Evolutionary conservation across 441 rosid genomes (phyloP).

Genomic region (Mallotus repandus): DNA sequence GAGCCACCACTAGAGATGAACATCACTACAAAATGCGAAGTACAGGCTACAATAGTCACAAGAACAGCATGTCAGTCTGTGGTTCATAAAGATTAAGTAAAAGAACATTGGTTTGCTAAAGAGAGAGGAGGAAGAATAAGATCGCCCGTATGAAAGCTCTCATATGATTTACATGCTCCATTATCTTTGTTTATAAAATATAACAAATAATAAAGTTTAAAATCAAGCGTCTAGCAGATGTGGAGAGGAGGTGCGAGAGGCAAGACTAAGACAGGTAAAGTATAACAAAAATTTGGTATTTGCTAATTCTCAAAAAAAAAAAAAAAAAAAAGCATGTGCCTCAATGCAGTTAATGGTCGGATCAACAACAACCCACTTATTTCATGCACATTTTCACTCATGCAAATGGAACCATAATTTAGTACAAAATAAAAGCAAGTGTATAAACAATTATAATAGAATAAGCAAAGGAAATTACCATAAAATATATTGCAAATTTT

Average conservation of each 20-base stretch:
- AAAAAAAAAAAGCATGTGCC: background rate
- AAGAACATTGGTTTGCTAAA: background rate
- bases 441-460: background rate
- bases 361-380: background rate
- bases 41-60: conserved; percentile 54
- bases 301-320: background rate
- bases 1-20: conserved; percentile 52
- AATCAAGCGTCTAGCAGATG: background rate
- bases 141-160: conserved; percentile 1
- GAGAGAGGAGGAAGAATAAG: background rate
- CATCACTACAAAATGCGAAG: conserved; percentile 90
- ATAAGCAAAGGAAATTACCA: conserved; percentile 20
- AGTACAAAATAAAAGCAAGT: background rate
- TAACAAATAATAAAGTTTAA: background rate
- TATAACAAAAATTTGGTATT: background rate
- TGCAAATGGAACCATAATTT: background rate
- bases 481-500: conserved; percentile 63
- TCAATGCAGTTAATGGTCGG: background rate
- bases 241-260: background rate
- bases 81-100: conserved; percentile 1
- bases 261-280: background rate
- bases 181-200: background rate
- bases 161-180: conserved; percentile 1
- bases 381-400: background rate
- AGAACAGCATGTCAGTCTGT: conserved; percentile 26